Base-by-base conservation (phyloP, 225 moss, liverwort and hornwort genomes). In the Polytrichum commune region DNA sequence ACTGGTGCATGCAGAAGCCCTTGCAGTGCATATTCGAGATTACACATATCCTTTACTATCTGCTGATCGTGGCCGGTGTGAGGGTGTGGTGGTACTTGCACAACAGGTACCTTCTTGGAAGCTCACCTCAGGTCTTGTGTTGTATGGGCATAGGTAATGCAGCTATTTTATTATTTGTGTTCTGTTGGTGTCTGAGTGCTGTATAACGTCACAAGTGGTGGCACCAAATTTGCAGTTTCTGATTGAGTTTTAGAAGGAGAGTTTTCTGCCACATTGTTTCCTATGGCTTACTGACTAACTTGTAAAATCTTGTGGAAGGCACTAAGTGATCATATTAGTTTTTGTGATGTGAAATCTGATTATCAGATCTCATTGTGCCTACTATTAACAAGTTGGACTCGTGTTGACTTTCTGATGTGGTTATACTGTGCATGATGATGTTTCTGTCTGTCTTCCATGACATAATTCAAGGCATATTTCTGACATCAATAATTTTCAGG, bases 81-180 rank as follows among this genome's bases (percentile, higher is more conserved):
- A 88, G 63, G 97, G 97, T 53, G 86, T 89, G 74, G 90, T 97
- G 68, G 66, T 97, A 62, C 88, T 97, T 77, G 97, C 92, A 32
- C 92, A 94, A 60, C 88, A 88, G 88, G 88, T 88, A 82, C 0
- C 3, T 9, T 23, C 46, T 16, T 46, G 46, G 46, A 46, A 46
- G 46, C 13, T 46, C 46, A 46, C 10, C 46, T 46, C 16, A 46
- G 46, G 46, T 46, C 46, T 35, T 35, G 35, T 46, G 46, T 13
- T 46, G 46, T 46, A 13, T 46, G 46, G 13, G 46, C 46, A 46
- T 46, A 46, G 46, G 7, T 0, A 13, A 46, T 46, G 46, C 46
- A 46, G 46, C 46, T 16, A 13, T 46, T 13, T 46, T 3, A 13
- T 13, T 46, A 13, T 13, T 3, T 46, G 3, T 46, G 46, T 46